Evolutionary conservation across 2,329 filamentous ascomycete species (phyloP).

Genomic region (Byssothecium circinans): DNA sequence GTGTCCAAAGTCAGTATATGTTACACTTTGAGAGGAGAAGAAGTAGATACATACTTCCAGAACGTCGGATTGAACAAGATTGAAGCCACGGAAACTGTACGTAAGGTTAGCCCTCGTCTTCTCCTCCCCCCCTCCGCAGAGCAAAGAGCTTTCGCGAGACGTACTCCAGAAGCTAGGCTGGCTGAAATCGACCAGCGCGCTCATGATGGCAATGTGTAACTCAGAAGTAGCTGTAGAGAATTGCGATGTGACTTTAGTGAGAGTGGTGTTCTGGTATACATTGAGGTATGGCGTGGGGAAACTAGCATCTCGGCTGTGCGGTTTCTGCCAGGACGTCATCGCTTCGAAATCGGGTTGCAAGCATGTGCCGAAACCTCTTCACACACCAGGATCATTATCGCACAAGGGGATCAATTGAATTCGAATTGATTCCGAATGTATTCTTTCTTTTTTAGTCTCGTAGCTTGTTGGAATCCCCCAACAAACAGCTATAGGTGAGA

Average conservation of each 20-base stretch:
- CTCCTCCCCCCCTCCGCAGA: too few relatives aligned
- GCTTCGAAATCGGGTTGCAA: background rate
- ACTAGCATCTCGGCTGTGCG: background rate
- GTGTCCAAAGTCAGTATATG: too few relatives aligned
- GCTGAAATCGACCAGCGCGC: slow-evolving; percentile 45
- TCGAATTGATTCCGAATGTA: too few relatives aligned
- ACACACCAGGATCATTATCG: background rate
- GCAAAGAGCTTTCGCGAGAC: slow-evolving; percentile 24
- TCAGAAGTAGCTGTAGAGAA: background rate
- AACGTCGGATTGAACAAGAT: slow-evolving; percentile 98
- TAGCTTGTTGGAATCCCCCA: too few relatives aligned
- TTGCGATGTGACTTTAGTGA: background rate
- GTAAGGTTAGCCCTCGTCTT: too few relatives aligned
- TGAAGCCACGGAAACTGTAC: slow-evolving; percentile 71
- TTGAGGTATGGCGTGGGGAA: background rate
- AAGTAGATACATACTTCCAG: slow-evolving; percentile 74
- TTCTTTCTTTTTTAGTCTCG: too few relatives aligned
- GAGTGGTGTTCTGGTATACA: background rate
- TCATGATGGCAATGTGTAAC: slow-evolving; percentile 18
- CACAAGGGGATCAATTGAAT: too few relatives aligned
- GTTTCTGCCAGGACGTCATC: background rate
- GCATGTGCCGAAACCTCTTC: background rate
- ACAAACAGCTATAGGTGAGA: too few relatives aligned
- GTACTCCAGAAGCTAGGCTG: slow-evolving; percentile 53
- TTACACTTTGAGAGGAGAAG: background rate